Conservation (phyloP, 495 filamentous ascomycete genomes). For the Cercophora scortea region DNA sequence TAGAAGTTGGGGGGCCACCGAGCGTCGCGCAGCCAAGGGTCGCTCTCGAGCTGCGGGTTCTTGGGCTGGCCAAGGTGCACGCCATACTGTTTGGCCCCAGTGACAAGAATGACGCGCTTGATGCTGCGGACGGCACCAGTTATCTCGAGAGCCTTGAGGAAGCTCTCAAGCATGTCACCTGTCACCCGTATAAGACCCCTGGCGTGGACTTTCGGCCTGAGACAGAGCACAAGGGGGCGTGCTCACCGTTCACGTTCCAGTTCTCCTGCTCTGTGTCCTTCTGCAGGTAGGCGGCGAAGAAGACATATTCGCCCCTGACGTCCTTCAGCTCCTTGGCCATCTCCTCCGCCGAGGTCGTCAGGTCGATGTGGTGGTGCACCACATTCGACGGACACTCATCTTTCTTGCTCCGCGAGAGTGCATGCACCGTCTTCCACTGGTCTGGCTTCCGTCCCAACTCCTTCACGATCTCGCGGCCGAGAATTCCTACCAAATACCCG, state of each 20-base stretch:
- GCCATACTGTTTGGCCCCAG: constrained; percentile 50
- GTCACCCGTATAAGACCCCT: background rate
- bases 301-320: constrained; percentile 38
- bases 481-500: constrained; percentile 27
- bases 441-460: constrained; percentile 29
- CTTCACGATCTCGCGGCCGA: constrained; percentile 38
- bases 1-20: constrained; percentile 40
- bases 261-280: constrained; percentile 37
- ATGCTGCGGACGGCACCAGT: constrained; percentile 34
- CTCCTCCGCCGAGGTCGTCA: constrained; percentile 29
- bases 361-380: constrained; percentile 39
- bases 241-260: constrained; percentile 32
- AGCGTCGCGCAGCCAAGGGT: constrained; percentile 18
- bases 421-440: constrained; percentile 35
- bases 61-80: constrained; percentile 48
- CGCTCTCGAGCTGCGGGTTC: constrained; percentile 40
- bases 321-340: constrained; percentile 35
- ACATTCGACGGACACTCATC: constrained; percentile 30
- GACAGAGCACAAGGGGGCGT: background rate
- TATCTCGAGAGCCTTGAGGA: constrained; percentile 39
- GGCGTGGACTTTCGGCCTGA: background rate
- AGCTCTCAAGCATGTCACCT: constrained; percentile 40
- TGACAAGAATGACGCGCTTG: constrained; percentile 46
- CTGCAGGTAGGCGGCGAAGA: constrained; percentile 42
- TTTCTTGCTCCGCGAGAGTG: constrained; percentile 37